Percentiles rank a stretch among this genome's conserved stretches.
Evolutionary conservation across 2,329 filamentous ascomycete genomes (phyloP).

Genomic region (Verticillium isaacii): DNA sequence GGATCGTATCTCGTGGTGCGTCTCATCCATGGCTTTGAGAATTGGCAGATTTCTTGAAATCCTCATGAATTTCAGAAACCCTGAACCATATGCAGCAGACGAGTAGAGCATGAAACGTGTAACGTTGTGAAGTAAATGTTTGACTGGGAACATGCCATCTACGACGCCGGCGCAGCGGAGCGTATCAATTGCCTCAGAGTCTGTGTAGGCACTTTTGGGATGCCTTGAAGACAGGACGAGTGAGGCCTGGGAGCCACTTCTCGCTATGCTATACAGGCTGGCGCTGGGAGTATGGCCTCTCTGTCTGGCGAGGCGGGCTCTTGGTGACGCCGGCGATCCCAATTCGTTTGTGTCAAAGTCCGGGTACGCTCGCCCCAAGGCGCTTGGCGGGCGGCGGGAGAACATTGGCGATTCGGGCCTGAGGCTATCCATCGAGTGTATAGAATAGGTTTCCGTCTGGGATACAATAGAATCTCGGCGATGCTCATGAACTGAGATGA

Average conservation of each 20-base stretch:
- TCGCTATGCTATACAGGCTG: constrained; percentile 58
- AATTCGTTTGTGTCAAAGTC: background rate
- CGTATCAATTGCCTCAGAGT: constrained; percentile 41
- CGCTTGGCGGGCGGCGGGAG: constrained; percentile 21
- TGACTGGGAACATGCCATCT: constrained; percentile 53
- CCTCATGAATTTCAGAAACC: constrained; percentile 58
- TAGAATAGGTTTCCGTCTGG: constrained; percentile 49
- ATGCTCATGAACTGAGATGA: constrained; percentile 45
- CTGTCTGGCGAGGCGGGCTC: constrained; percentile 22
- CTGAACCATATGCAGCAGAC: constrained; percentile 61
- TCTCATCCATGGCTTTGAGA: constrained; percentile 35
- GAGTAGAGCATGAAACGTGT: constrained; percentile 63
- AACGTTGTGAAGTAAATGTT: constrained; percentile 57
- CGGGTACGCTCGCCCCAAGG: constrained; percentile 21
- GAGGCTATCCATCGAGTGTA: constrained; percentile 39
- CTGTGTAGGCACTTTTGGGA: constrained; percentile 42
- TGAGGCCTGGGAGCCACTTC: constrained; percentile 51
- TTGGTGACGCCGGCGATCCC: constrained; percentile 1
- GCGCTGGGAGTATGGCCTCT: constrained; percentile 45
- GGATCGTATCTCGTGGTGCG: constrained; percentile 56
- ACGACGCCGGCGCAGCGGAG: constrained; percentile 49
- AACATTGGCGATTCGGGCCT: constrained; percentile 39
- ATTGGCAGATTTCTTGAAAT: constrained; percentile 48
- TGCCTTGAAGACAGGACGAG: constrained; percentile 45
- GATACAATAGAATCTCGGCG: constrained; percentile 51